Conservation (phyloP, 139 green algal genomes). For the Chlamydomonas incerta region DNA sequence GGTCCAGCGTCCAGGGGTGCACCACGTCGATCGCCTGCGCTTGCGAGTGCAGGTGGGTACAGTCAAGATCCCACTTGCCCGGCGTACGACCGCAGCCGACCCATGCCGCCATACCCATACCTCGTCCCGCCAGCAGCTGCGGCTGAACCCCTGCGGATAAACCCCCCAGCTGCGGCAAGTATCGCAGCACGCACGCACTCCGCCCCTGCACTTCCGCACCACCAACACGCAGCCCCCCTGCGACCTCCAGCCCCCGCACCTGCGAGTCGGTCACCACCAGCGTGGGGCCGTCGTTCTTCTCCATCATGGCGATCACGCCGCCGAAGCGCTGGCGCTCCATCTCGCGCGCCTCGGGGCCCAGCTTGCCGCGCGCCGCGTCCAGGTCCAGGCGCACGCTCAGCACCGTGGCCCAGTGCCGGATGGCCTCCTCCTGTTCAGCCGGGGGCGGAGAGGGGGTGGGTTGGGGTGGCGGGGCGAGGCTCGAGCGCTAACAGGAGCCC, state of each 20-base stretch:
- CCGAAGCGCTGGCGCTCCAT: constrained; percentile 66
- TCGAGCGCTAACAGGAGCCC: no score
- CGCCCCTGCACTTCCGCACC: not conserved
- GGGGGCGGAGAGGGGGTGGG: constrained; percentile 40
- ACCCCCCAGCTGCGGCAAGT: no score
- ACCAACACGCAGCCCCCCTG: no score
- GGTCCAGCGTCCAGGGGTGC: constrained; percentile 73
- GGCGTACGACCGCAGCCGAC: no score
- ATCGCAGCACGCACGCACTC: not conserved
- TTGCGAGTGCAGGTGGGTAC: no score
- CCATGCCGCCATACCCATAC: no score
- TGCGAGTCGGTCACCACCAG: constrained; percentile 75
- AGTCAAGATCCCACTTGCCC: no score
- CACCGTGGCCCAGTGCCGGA: constrained; percentile 67
- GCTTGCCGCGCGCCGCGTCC: constrained; percentile 55
- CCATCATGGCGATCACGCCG: constrained; percentile 54
- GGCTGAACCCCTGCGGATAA: no score
- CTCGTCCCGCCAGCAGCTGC: no score
- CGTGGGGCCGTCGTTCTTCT: constrained; percentile 54
- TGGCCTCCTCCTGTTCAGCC: constrained; percentile 78
- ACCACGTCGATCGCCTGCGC: constrained; percentile 78
- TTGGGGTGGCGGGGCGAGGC: not conserved
- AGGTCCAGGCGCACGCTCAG: constrained; percentile 72
- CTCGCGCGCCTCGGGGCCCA: constrained; percentile 42
- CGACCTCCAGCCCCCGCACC: not conserved